These are phyloP conservation scores for Fistulina hepatica DNA, from an alignment of 1,284 basidiomycete species.

Conservation along the genomic window DNA sequence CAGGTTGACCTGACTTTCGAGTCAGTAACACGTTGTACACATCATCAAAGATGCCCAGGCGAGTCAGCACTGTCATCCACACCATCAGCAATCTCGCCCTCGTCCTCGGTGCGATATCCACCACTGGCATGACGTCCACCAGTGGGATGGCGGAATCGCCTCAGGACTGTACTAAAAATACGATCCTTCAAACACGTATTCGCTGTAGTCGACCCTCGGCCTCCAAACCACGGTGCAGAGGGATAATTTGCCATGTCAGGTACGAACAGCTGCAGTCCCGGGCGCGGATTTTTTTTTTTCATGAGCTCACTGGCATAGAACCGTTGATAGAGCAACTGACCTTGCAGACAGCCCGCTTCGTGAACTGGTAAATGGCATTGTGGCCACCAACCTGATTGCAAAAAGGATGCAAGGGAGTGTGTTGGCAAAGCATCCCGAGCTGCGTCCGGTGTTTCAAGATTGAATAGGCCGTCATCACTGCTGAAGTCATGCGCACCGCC, in stretches of 20 bases:
- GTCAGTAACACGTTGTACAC: background rate
- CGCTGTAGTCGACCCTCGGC: slow-evolving; percentile 83
- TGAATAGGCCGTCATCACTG: slow-evolving; percentile 27
- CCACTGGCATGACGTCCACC: slow-evolving; percentile 34
- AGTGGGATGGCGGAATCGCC: slow-evolving; percentile 48
- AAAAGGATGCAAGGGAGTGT: slow-evolving; percentile 91
- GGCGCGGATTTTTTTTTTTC: slow-evolving; percentile 21
- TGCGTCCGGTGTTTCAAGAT: slow-evolving; percentile 31
- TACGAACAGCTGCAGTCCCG: slow-evolving; percentile 21
- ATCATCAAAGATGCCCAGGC: slow-evolving; percentile 19
- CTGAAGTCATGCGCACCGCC: slow-evolving; percentile 23
- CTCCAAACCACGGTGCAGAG: slow-evolving; percentile 66
- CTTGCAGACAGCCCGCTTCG: slow-evolving; percentile 96
- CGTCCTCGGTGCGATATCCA: slow-evolving; percentile 40
- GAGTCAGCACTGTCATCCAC: slow-evolving; percentile 24
- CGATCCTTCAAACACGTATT: slow-evolving; percentile 91
- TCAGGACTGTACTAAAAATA: slow-evolving; percentile 79
- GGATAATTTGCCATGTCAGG: slow-evolving; percentile 21
- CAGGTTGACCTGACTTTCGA: slow-evolving; percentile 55
- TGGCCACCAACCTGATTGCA: slow-evolving; percentile 97
- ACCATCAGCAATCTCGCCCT: slow-evolving; percentile 28
- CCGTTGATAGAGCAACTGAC: slow-evolving; percentile 45
- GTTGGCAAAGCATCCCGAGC: slow-evolving; percentile 57
- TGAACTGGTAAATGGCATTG: slow-evolving; percentile 96
- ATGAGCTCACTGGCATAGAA: slow-evolving; percentile 15